phyloP scores from a whole-genome alignment of 208 protist genomes.

The Leishmania aethiopica region DNA sequence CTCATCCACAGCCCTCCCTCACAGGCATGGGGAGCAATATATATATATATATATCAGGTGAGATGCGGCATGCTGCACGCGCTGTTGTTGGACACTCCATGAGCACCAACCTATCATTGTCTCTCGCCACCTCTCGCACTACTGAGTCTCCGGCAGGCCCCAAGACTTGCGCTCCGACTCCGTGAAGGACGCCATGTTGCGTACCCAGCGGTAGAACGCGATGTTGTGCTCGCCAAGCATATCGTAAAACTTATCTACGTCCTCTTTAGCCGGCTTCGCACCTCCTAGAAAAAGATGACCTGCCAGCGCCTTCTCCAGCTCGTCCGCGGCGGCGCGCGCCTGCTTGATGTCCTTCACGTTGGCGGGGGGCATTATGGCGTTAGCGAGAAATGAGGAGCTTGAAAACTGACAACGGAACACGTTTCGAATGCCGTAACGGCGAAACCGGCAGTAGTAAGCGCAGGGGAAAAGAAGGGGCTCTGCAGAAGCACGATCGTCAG shows the following conservation, averaged over 20 bases:
- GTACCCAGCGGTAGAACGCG: slow-evolving; percentile 36
- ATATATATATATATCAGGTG: neutral
- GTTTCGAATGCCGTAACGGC: neutral
- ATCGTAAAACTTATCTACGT: slow-evolving; percentile 36
- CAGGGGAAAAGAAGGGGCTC: neutral
- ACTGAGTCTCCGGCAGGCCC: slow-evolving; percentile 20
- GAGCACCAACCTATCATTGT: neutral
- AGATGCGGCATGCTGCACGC: neutral
- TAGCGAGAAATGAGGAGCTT: neutral
- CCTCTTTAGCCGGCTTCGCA: slow-evolving; percentile 27
- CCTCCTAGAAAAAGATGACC: slow-evolving; percentile 37
- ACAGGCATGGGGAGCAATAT: neutral
- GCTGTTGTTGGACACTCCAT: neutral
- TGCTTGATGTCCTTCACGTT: slow-evolving; percentile 9
- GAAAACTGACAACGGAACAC: neutral
- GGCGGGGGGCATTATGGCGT: slow-evolving; percentile 15
- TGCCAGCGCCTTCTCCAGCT: slow-evolving; percentile 22
- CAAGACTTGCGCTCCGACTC: slow-evolving; percentile 34
- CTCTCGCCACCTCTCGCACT: neutral
- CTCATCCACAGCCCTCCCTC: neutral
- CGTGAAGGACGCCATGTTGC: slow-evolving; percentile 41
- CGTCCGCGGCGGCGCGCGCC: slow-evolving; percentile 12
- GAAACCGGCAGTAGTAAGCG: neutral
- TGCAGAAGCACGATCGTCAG: neutral
- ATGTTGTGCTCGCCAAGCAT: slow-evolving; percentile 40